These are phyloP conservation scores for Populus deltoides DNA, from an alignment of 345 rosid species.

Conservation along the genomic window DNA sequence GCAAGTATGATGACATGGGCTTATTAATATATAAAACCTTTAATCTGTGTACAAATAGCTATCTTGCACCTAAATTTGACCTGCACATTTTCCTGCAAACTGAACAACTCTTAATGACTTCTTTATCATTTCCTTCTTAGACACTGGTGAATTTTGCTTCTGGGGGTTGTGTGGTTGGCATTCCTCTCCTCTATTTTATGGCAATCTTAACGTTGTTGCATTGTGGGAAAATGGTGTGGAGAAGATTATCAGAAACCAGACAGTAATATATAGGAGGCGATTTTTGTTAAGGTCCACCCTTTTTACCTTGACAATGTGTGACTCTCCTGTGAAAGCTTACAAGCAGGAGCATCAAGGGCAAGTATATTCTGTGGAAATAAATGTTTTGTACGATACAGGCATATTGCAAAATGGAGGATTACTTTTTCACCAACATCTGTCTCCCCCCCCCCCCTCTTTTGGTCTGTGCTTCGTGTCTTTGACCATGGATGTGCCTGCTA, in stretches of 20 bases:
- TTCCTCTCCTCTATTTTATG: slow-evolving; percentile 75
- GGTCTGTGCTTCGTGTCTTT: not conserved
- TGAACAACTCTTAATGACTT: slow-evolving; percentile 6
- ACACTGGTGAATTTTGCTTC: slow-evolving; percentile 78
- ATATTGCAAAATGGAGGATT: not conserved
- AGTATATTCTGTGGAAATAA: not conserved
- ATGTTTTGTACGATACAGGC: not conserved
- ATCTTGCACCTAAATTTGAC: not conserved
- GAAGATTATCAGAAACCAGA: slow-evolving; percentile 59
- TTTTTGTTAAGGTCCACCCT: not conserved
- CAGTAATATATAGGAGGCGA: slow-evolving; percentile 1
- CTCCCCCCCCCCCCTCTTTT: not conserved
- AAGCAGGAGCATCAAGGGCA: not conserved
- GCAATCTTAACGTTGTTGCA: slow-evolving; percentile 60
- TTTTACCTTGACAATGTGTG: not conserved
- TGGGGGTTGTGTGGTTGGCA: slow-evolving; percentile 73
- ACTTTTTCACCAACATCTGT: not conserved
- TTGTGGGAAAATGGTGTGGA: slow-evolving; percentile 77
- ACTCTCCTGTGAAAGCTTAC: not conserved
- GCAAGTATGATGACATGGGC: not conserved
- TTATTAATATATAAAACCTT: too few species aligned
- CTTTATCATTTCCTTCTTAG: slow-evolving; percentile 30
- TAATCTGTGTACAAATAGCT: not conserved
- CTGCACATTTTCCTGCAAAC: not conserved
- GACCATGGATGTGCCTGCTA: too few species aligned